Conservation (phyloP, 805 yeast genomes). For the Zygoascus flipseniorum region DNA sequence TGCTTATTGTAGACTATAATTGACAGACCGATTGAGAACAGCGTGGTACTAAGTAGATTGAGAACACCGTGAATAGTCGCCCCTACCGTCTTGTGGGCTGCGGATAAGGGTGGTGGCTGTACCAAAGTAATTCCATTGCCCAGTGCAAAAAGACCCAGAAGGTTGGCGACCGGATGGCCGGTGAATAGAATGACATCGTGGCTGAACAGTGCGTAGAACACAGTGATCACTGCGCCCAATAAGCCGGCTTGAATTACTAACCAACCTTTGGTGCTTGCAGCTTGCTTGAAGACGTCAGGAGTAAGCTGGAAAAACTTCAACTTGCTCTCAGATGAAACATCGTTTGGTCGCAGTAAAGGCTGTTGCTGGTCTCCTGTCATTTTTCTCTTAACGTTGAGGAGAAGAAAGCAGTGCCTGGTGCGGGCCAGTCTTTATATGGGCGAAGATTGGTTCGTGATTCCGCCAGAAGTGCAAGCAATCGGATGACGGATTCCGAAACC, state of each 20-base stretch:
- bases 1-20: conserved; percentile 21
- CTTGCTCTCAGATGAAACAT: neutral
- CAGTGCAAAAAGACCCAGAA: conserved; percentile 18
- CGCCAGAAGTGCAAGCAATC: too few species aligned
- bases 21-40: conserved; percentile 16
- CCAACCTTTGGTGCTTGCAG: neutral
- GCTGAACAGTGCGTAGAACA: neutral
- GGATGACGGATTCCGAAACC: too few species aligned
- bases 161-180: conserved; percentile 22
- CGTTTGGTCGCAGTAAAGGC: neutral
- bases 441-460: too few species aligned
- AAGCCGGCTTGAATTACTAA: neutral
- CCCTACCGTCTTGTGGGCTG: conserved; percentile 18
- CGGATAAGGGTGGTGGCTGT: conserved; percentile 19
- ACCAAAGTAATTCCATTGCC: conserved; percentile 22
- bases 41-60: conserved; percentile 13
- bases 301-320: neutral
- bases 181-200: conserved; percentile 16
- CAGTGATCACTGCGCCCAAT: neutral
- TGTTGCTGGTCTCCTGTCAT: neutral
- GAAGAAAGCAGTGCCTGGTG: neutral
- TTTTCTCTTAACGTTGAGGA: neutral
- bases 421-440: too few species aligned
- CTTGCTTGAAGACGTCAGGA: neutral
- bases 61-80: conserved; percentile 23